Evolutionary conservation across 2,329 filamentous ascomycete species (phyloP), one percentile per base, ranked within the genome.

Genomic region (Botrytis medusae): DNA sequence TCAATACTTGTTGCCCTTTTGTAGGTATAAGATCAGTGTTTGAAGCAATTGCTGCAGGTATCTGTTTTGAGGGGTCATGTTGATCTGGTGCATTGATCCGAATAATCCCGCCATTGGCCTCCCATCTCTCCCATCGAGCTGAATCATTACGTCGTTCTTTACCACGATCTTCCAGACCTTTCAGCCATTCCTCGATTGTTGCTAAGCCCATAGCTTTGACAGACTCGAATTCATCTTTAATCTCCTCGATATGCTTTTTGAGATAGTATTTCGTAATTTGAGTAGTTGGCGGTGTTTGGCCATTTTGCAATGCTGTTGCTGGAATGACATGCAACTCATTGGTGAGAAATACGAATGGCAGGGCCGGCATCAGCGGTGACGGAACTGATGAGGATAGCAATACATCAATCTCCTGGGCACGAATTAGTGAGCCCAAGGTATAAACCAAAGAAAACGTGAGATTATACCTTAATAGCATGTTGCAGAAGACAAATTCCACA

Each of bases 71-170:
- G n/a, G 46, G 68, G 71, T 75, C 72, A 59, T 73, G 72, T 22
- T 42, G 54, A 42, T 74, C 74, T 10, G 60, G 40, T 42, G 34
- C 74, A 40, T 74, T 77, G 75, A 80, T 79, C 67, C 75, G 74
- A 44, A 74, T 51, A 34, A 80, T 63, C 16, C 77, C 77, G 69
- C 78, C 77, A 62, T 59, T 85, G 72, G 48, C 84, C 84, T 65
- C 89, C 89, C 92, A 95, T 78, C 90, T 91, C 80, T 94, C 93
- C 91, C 92, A 95, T 68, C 91, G 88, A 42, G 88, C 86, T 44
- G 88, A 86, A 79, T 92, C 89, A 18, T 84, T 85, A 77, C 89
- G 87, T 67, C 85, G 83, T 74, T 89, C 85, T 77, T 88, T 88
- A 16, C 92, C 91, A 73, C 88, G 86, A 42, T 83, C 84, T 61